Evolutionary conservation across 306 rosid genomes (phyloP).

Genomic region (Casuarina cunninghamiana): DNA sequence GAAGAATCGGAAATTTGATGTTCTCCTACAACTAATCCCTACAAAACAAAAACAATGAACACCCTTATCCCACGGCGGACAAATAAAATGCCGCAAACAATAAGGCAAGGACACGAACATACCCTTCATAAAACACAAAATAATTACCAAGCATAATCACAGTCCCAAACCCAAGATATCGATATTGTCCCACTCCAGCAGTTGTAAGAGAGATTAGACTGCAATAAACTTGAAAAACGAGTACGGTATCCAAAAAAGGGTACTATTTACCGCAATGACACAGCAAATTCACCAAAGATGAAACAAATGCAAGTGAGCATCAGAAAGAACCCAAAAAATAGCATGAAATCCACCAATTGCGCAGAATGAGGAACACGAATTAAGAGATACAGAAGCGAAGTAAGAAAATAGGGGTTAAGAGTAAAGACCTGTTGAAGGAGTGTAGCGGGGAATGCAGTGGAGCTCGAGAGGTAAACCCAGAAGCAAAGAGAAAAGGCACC

Average conservation of each 20-base stretch:
- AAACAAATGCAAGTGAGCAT: conserved; percentile 6
- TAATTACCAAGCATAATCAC: background rate
- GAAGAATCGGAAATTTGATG: conserved; percentile 6
- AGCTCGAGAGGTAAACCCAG: conserved; percentile 69
- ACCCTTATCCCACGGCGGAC: background rate
- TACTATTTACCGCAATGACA: background rate
- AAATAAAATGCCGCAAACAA: background rate
- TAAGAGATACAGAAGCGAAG: background rate
- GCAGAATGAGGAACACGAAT: conserved; percentile 6
- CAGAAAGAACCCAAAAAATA: conserved; percentile 5
- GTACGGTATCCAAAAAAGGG: background rate
- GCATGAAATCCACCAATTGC: conserved; percentile 9
- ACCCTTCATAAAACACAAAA: background rate
- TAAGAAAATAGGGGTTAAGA: background rate
- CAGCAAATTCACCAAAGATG: conserved; percentile 1
- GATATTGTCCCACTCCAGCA: background rate
- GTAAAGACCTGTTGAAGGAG: conserved; percentile 65
- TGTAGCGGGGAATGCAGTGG: conserved; percentile 60
- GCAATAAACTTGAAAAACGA: conserved; percentile 2
- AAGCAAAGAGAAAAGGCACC: conserved; percentile 64
- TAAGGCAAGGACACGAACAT: background rate
- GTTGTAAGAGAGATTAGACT: background rate
- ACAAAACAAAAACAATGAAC: background rate
- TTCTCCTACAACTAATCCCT: conserved; percentile 5
- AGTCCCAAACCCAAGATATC: background rate